Evolutionary conservation across 768 basidiomycete species (phyloP).

Genomic region (Phaffia australis): DNA sequence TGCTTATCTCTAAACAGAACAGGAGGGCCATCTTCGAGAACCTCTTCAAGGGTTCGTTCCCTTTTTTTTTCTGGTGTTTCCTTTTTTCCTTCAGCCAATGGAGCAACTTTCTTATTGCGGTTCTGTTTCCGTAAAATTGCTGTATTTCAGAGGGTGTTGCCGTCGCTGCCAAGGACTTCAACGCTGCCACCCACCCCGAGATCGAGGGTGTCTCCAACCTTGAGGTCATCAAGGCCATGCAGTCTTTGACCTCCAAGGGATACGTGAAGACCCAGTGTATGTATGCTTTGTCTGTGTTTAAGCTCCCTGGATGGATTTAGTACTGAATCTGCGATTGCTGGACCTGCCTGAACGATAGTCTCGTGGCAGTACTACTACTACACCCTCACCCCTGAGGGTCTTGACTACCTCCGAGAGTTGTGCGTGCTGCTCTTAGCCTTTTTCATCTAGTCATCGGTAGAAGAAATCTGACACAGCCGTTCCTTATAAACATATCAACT

Average conservation of each 20-base stretch:
- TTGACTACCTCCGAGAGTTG: conserved; percentile 82
- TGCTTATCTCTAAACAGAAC: conserved; percentile 96
- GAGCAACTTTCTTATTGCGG: background rate
- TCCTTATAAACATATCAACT: background rate
- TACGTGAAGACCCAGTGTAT: conserved; percentile 86
- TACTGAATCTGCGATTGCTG: background rate
- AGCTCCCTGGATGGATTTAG: background rate
- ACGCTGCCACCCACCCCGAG: conserved; percentile 92
- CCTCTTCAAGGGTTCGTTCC: conserved; percentile 92
- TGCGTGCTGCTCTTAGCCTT: conserved; percentile 43
- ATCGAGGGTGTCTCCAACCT: conserved; percentile 53
- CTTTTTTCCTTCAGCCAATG: background rate
- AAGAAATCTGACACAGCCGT: background rate
- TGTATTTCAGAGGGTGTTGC: conserved; percentile 73
- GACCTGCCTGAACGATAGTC: conserved; percentile 38
- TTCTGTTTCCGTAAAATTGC: background rate
- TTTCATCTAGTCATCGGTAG: conserved; percentile 30
- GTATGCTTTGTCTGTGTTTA: background rate
- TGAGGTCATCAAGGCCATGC: conserved; percentile 61
- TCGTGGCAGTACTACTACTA: conserved; percentile 99
- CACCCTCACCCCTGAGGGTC: conserved; percentile 88
- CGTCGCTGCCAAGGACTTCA: conserved; percentile 99
- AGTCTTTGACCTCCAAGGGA: conserved; percentile 59
- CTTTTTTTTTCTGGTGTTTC: background rate
- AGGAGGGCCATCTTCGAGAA: conserved; percentile 94